Evolutionary conservation across 1,284 basidiomycete genomes (phyloP).

Genomic region (Apiotrichum laibachii): DNA sequence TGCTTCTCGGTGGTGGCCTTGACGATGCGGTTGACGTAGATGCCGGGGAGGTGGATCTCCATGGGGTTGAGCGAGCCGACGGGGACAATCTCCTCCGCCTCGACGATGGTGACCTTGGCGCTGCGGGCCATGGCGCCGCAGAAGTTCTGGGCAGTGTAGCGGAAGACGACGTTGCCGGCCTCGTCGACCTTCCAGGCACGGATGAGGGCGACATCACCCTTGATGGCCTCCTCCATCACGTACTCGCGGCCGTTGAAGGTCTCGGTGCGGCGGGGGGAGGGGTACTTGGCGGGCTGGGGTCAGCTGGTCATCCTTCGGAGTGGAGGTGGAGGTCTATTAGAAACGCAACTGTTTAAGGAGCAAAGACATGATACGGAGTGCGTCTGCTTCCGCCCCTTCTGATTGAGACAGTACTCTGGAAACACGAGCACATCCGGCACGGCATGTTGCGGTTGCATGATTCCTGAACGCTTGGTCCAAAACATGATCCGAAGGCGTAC

Average conservation of each 20-base stretch:
- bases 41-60: conserved; percentile 73
- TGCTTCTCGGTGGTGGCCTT: conserved; percentile 71
- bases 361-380: neutral
- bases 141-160: conserved; percentile 87
- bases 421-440: neutral
- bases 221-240: conserved; percentile 81
- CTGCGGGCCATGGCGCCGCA: conserved; percentile 81
- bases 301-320: neutral
- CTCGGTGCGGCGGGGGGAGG: conserved; percentile 71
- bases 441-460: too few relatives aligned
- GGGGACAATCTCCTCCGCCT: conserved; percentile 87
- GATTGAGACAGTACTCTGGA: too few relatives aligned
- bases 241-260: conserved; percentile 79
- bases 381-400: too few relatives aligned
- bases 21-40: conserved; percentile 85
- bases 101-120: conserved; percentile 82
- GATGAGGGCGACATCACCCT: conserved; percentile 84
- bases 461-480: neutral
- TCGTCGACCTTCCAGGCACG: conserved; percentile 95
- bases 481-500: neutral
- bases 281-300: conserved; percentile 57
- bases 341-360: neutral
- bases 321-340: too few relatives aligned
- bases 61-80: conserved; percentile 78
- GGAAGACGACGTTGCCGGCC: conserved; percentile 78